Conservation (phyloP, 2,329 filamentous ascomycete species). For the Aspergillus hiratsukae region DNA sequence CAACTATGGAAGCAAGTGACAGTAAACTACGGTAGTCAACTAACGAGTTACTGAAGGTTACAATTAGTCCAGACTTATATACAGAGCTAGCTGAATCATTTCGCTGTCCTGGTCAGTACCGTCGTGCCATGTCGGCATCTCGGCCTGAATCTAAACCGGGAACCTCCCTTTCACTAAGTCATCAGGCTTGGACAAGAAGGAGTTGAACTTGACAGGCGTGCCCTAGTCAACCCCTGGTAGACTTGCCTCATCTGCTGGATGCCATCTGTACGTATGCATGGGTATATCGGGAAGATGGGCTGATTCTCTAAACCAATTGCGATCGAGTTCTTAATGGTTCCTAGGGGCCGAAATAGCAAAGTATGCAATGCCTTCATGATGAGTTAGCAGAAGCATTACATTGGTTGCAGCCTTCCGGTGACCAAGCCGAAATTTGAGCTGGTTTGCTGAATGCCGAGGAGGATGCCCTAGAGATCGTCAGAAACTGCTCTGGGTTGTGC, state of each 20-base stretch:
- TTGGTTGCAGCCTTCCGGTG: conserved; percentile 32
- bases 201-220: no score
- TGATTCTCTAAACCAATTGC: conserved; percentile 47
- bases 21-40: no score
- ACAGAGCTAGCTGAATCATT: no score
- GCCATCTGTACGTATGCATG: conserved; percentile 33
- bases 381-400: background rate
- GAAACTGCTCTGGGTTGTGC: background rate
- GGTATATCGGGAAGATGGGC: conserved; percentile 52
- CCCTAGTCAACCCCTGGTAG: conserved; percentile 6
- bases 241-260: conserved; percentile 24
- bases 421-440: conserved; percentile 51
- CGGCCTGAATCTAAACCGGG: no score
- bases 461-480: conserved; percentile 36
- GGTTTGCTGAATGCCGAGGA: conserved; percentile 49
- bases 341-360: conserved; percentile 53
- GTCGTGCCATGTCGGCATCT: no score
- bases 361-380: conserved; percentile 47
- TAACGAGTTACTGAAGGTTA: no score
- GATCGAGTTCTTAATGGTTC: conserved; percentile 48
- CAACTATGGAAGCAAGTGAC: no score
- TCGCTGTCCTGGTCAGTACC: no score
- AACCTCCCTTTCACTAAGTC: no score
- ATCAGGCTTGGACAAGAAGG: no score
- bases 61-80: no score